Conservation (phyloP, 352 stramenopile species). For the Pythium sp. region DNA sequence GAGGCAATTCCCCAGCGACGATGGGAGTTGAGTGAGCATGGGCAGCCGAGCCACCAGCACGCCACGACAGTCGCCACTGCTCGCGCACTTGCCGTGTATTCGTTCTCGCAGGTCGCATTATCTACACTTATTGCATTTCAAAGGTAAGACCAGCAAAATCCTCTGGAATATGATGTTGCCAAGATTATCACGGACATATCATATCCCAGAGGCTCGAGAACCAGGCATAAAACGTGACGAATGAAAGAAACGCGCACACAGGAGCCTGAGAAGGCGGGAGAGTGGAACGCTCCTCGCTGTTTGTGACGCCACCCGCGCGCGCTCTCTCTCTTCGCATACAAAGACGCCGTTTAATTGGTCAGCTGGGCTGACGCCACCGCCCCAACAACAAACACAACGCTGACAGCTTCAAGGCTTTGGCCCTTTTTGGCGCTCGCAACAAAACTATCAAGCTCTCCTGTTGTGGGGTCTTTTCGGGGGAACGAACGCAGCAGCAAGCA, state of each 20-base stretch:
- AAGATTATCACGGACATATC: too few relatives aligned
- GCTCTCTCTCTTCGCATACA: not conserved
- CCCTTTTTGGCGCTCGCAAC: not conserved
- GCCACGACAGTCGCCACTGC: constrained; percentile 7
- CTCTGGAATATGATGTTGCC: not conserved
- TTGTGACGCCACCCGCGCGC: not conserved
- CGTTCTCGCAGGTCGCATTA: not conserved
- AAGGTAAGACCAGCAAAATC: not conserved
- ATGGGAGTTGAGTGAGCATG: constrained; percentile 1
- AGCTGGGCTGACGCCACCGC: not conserved
- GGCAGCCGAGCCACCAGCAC: constrained; percentile 7
- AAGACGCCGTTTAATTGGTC: not conserved
- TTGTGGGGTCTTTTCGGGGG: not conserved
- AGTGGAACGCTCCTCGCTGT: not conserved
- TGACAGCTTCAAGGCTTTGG: not conserved
- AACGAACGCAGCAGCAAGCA: not conserved
- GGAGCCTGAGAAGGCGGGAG: not conserved
- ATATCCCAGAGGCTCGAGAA: too few relatives aligned
- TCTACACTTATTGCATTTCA: not conserved
- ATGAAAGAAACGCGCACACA: not conserved
- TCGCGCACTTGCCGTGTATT: not conserved
- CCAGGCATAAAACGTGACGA: not conserved
- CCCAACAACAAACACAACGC: not conserved
- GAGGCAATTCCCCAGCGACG: not conserved
- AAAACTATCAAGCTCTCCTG: not conserved